Base-by-base conservation (phyloP, 2,329 filamentous ascomycete species). In the Cladorrhinum sp. region DNA sequence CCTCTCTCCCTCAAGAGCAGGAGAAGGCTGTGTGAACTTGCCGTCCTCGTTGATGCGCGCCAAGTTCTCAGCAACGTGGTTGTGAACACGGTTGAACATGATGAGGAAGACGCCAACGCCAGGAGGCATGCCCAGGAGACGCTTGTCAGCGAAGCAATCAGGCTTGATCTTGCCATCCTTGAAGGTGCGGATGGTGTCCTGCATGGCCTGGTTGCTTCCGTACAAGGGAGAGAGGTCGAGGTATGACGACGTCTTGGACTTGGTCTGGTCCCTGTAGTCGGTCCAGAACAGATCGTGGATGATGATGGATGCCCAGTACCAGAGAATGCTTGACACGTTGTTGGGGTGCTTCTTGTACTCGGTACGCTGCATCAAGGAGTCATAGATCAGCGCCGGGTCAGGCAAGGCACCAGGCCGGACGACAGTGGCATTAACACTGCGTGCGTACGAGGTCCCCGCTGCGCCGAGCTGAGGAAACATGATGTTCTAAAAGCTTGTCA, bases 81-180 rank as follows among this genome's bases (percentile, higher is more conserved):
- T 97, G 75, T 97, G 94, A 75, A 96, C 96, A 23, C 87, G 83
- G 68, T 88, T 89, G 75, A 92, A 88, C 89, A 92, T 91, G 73
- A 93, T 82, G 26, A 93, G 75, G 2, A 93, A 69, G 3, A 90
- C 86, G 59, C 85, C 82, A 3, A 90, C 88, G 12, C 89, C 88
- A 0, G 90, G 87, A 0, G 90, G 90, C 69, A 90, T 87, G 9
- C 85, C 87, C 23, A 88, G 74, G 1, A 92, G 76, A 58, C 90
- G 82, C 73, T 86, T 86, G 69, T 92, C 88, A 2, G 87, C 85
- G 66, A 89, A 93, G 7, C 80, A 78, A 67, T 94, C 90, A 0
- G 87, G 81, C 77, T 93, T 92, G 66, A 93, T 76, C 71, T 81
- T 85, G 39, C 90, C 90, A 64, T 88, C 82, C 68, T 86, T 80